Conservation (phyloP, 2,329 filamentous ascomycete genomes). For the Pseudogymnoascus sp. region DNA sequence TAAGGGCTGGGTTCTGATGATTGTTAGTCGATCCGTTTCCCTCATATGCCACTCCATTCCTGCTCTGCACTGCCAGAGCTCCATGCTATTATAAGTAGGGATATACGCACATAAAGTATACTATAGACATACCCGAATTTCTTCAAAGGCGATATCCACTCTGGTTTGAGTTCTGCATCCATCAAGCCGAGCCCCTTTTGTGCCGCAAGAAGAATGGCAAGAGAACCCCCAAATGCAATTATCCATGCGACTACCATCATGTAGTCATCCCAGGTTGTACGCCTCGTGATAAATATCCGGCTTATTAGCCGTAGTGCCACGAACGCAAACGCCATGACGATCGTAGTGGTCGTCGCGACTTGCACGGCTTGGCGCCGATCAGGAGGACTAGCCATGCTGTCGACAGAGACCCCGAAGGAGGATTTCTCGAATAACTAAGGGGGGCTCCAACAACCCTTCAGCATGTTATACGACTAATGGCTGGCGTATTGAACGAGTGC, state of each 20-base stretch:
- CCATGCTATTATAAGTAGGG: neutral
- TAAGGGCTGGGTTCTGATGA: slow-evolving; percentile 67
- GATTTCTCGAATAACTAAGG: neutral
- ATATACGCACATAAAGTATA: slow-evolving; percentile 43
- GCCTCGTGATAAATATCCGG: slow-evolving; percentile 61
- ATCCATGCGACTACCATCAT: slow-evolving; percentile 71
- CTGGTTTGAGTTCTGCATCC: slow-evolving; percentile 45
- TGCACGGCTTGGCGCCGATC: slow-evolving; percentile 41
- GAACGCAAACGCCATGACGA: slow-evolving; percentile 61
- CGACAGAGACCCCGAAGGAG: neutral
- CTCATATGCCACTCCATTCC: neutral
- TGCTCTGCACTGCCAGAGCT: neutral
- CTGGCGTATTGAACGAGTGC: neutral
- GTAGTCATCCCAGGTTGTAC: slow-evolving; percentile 66
- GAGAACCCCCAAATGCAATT: slow-evolving; percentile 55
- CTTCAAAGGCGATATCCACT: slow-evolving; percentile 42
- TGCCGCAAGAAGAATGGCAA: slow-evolving; percentile 54
- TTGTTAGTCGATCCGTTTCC: neutral
- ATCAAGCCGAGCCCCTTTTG: slow-evolving; percentile 55
- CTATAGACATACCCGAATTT: slow-evolving; percentile 52
- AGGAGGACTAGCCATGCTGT: neutral
- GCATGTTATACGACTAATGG: neutral
- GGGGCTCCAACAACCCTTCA: neutral
- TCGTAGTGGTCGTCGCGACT: slow-evolving; percentile 58
- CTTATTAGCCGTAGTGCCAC: slow-evolving; percentile 65